A percentile compares a stretch with the other conserved stretches of the same genome.
These are phyloP conservation scores for Ogataea ganodermae DNA, from an alignment of 805 yeast species.

Conservation along the genomic window DNA sequence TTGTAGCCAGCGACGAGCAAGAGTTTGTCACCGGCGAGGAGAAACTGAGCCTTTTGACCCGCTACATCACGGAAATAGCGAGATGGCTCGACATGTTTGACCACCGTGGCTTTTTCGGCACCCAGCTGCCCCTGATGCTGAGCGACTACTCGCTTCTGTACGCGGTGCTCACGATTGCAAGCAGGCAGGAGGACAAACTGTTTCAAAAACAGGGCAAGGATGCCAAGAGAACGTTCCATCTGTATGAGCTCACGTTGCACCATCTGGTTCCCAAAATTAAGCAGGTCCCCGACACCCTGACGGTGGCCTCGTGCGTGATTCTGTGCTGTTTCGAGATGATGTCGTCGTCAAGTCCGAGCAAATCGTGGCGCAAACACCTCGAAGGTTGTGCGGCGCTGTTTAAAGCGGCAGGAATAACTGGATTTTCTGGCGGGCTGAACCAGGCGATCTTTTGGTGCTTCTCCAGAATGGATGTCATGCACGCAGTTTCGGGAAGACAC, in stretches of 20 bases:
- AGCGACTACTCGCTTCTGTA: slow-evolving; percentile 16
- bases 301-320: slow-evolving; percentile 27
- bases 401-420: slow-evolving; percentile 39
- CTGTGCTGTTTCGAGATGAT: slow-evolving; percentile 44
- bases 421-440: slow-evolving; percentile 38
- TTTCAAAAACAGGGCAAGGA: slow-evolving; percentile 10
- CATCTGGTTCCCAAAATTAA: slow-evolving; percentile 21
- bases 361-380: slow-evolving; percentile 42
- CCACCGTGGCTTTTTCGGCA: slow-evolving; percentile 23
- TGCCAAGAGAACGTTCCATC: slow-evolving; percentile 19
- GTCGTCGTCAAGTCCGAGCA: slow-evolving; percentile 38
- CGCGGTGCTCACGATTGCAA: slow-evolving; percentile 23
- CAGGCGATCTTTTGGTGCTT: slow-evolving; percentile 45
- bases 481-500: slow-evolving; percentile 42
- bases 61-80: slow-evolving; percentile 22
- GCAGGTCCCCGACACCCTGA: slow-evolving; percentile 16
- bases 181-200: slow-evolving; percentile 21
- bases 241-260: slow-evolving; percentile 23
- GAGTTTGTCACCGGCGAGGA: slow-evolving; percentile 27
- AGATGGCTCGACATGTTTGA: slow-evolving; percentile 32
- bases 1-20: slow-evolving; percentile 21
- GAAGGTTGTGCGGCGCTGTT: slow-evolving; percentile 45
- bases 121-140: slow-evolving; percentile 22
- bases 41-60: slow-evolving; percentile 19
- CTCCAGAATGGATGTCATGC: slow-evolving; percentile 45